Evolutionary conservation across 352 stramenopile species (phyloP).

Genomic region (Halophytophthora polymorphica): DNA sequence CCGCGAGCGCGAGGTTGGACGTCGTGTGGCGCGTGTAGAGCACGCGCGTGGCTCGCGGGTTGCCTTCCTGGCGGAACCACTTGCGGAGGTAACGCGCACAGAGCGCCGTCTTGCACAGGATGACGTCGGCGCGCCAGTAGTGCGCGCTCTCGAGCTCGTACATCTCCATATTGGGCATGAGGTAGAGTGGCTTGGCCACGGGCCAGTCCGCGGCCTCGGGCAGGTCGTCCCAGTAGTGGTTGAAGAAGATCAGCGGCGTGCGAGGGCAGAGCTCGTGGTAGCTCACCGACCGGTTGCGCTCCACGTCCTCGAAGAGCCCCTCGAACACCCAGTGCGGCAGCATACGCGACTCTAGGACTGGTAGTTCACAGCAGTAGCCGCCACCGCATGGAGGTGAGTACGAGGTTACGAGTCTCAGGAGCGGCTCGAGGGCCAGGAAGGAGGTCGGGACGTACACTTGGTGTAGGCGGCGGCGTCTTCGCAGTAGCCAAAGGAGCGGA

Average conservation of each 20-base stretch:
- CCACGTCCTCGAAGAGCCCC: conserved; percentile 37
- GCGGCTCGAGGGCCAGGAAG: too few relatives aligned
- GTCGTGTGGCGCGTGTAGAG: conserved; percentile 55
- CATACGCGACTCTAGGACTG: conserved; percentile 40
- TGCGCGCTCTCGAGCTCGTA: conserved; percentile 49
- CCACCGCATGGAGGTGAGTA: too few relatives aligned
- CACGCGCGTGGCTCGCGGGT: conserved; percentile 41
- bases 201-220: conserved; percentile 28
- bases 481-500: conserved; percentile 62
- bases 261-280: conserved; percentile 53
- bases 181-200: conserved; percentile 29
- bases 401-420: too few relatives aligned
- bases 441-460: conserved; percentile 50
- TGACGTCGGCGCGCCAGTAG: conserved; percentile 45
- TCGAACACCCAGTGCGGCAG: conserved; percentile 41
- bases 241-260: conserved; percentile 41
- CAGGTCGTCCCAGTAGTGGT: conserved; percentile 49
- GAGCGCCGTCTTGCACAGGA: conserved; percentile 60
- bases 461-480: conserved; percentile 66
- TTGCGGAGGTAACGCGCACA: conserved; percentile 34
- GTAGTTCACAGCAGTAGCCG: too few relatives aligned
- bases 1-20: too few relatives aligned
- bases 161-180: conserved; percentile 53
- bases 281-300: conserved; percentile 33
- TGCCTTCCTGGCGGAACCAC: conserved; percentile 58